These are phyloP conservation scores for Singerocomus rubriflavus DNA, from an alignment of 1,284 basidiomycete genomes.

Conservation along the genomic window DNA sequence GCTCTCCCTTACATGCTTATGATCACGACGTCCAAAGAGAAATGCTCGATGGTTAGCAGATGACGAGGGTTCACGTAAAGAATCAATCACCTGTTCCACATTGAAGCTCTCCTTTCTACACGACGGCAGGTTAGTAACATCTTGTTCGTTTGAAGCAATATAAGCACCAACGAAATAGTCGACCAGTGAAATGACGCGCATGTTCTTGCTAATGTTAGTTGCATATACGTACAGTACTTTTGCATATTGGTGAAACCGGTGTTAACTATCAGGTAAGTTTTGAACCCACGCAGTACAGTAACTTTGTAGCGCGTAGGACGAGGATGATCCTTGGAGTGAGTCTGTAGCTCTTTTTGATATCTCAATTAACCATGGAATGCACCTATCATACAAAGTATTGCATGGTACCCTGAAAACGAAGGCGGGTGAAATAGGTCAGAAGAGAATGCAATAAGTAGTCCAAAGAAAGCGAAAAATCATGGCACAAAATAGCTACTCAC, in stretches of 20 bases:
- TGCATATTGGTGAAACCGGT: too few species aligned
- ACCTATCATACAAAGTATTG: constrained; percentile 32
- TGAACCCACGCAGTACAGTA: neutral
- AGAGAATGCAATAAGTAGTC: neutral
- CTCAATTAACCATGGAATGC: constrained; percentile 5
- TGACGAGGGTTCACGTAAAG: neutral
- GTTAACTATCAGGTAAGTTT: neutral
- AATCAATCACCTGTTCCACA: too few species aligned
- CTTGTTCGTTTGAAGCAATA: too few species aligned
- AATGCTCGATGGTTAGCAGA: neutral
- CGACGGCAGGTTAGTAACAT: too few species aligned
- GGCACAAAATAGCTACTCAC: constrained; percentile 40
- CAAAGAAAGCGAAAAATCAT: neutral
- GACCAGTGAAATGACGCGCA: too few species aligned
- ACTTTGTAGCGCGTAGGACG: neutral
- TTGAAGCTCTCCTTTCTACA: too few species aligned
- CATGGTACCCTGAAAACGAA: constrained; percentile 26
- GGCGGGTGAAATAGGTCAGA: constrained; percentile 1
- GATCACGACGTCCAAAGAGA: neutral
- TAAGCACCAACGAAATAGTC: too few species aligned
- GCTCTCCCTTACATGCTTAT: neutral
- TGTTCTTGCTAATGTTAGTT: too few species aligned
- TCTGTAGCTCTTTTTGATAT: neutral
- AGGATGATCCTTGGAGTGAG: neutral
- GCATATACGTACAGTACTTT: too few species aligned